These are phyloP conservation scores for Apophysomyces sp. DNA, from an alignment of 371 early-diverging fungal genomes.

Conservation along the genomic window DNA sequence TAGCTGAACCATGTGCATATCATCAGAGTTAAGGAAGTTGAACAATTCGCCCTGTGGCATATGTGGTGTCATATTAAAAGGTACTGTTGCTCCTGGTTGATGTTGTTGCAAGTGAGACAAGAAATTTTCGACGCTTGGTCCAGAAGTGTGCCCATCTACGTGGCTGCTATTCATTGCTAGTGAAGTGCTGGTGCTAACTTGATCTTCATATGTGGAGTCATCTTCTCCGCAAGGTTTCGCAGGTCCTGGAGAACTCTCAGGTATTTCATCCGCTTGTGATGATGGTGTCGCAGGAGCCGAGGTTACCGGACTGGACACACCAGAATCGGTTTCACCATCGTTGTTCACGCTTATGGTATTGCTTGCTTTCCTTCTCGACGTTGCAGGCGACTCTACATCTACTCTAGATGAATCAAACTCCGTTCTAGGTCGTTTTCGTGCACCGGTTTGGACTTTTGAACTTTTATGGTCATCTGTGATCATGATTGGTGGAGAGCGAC, in stretches of 20 bases:
- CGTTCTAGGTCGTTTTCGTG: slow-evolving; percentile 34
- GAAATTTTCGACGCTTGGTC: not conserved
- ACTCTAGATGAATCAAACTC: slow-evolving; percentile 30
- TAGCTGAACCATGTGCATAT: slow-evolving; percentile 21
- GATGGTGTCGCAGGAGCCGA: slow-evolving; percentile 51
- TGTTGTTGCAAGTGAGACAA: not conserved
- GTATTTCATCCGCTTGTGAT: slow-evolving; percentile 34
- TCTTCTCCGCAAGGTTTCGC: not conserved
- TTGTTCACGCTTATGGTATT: not conserved
- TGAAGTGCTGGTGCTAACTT: not conserved
- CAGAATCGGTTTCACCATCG: slow-evolving; percentile 42
- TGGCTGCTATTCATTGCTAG: not conserved
- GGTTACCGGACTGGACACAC: slow-evolving; percentile 42
- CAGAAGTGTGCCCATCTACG: not conserved
- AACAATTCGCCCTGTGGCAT: slow-evolving; percentile 23
- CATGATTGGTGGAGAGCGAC: slow-evolving; percentile 80
- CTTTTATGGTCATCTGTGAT: slow-evolving; percentile 91
- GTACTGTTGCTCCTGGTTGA: not conserved
- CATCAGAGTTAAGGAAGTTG: slow-evolving; percentile 13
- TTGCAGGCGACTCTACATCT: slow-evolving; percentile 15
- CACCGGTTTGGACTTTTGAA: slow-evolving; percentile 49
- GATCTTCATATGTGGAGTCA: not conserved
- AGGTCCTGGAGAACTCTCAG: slow-evolving; percentile 8
- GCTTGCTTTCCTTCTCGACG: slow-evolving; percentile 12
- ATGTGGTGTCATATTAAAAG: slow-evolving; percentile 5